Percentiles rank a stretch among this genome's conserved stretches.
Conservation (phyloP, 2,329 filamentous ascomycete species). For the Didymella pomorum region DNA sequence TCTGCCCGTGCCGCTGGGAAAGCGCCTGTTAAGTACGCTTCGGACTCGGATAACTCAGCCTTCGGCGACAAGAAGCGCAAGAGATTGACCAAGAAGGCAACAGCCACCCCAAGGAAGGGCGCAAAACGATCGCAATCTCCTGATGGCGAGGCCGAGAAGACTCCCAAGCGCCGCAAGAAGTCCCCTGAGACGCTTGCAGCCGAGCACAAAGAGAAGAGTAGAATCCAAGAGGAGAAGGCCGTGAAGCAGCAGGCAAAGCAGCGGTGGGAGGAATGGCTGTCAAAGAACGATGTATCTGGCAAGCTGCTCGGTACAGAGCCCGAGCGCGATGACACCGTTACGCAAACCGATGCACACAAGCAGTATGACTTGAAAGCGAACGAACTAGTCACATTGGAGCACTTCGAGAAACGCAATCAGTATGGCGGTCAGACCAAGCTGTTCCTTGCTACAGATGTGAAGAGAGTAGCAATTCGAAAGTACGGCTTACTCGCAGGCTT, state of each 20-base stretch:
- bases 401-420: slow-evolving; percentile 6
- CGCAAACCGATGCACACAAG: slow-evolving; percentile 9
- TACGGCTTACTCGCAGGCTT: neutral
- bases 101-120: slow-evolving; percentile 4
- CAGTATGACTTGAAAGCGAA: slow-evolving; percentile 3
- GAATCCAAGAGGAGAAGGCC: slow-evolving; percentile 10
- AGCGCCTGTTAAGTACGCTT: slow-evolving; percentile 28
- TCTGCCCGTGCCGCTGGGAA: slow-evolving; percentile 23
- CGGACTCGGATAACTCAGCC: slow-evolving; percentile 24
- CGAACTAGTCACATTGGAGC: slow-evolving; percentile 2
- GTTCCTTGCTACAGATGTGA: neutral
- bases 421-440: slow-evolving; percentile 9
- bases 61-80: slow-evolving; percentile 21
- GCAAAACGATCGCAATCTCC: neutral
- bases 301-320: slow-evolving; percentile 1
- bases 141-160: neutral
- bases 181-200: slow-evolving; percentile 5
- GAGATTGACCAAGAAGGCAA: slow-evolving; percentile 4
- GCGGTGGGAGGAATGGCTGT: slow-evolving; percentile 15
- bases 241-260: slow-evolving; percentile 14
- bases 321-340: slow-evolving; percentile 6
- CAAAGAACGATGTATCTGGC: slow-evolving; percentile 9
- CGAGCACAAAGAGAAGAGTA: slow-evolving; percentile 5
- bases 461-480: slow-evolving; percentile 8
- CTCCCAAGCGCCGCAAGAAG: slow-evolving; percentile 20